phyloP scores from a whole-genome alignment of 1,284 basidiomycete genomes.

The Lentinula novae-zelandiae region DNA sequence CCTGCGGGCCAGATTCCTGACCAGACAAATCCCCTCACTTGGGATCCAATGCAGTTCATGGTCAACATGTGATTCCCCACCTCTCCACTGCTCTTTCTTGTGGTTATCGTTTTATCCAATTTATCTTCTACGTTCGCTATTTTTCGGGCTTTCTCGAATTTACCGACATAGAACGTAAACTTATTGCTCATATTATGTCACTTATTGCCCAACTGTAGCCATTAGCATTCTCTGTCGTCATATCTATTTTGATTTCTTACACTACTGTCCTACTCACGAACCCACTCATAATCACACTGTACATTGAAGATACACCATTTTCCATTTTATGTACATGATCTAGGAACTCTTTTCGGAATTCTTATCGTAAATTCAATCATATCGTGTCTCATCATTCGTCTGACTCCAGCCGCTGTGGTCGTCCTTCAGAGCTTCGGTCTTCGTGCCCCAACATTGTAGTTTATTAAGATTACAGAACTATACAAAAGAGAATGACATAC shows the following conservation, averaged over 20 bases:
- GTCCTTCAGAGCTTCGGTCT: no score
- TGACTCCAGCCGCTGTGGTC: no score
- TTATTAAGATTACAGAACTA: no score
- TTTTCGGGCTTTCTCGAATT: neutral
- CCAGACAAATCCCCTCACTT: neutral
- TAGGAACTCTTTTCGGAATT: no score
- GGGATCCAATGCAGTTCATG: neutral
- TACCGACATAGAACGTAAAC: neutral
- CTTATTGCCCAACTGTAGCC: neutral
- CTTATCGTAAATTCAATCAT: no score
- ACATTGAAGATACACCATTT: neutral
- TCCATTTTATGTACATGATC: no score
- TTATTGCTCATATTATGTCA: constrained; percentile 1
- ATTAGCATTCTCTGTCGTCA: neutral
- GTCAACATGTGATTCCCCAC: neutral
- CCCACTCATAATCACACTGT: neutral
- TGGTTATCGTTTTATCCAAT: neutral
- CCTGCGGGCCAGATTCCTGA: neutral
- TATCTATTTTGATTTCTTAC: neutral
- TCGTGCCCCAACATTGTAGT: no score
- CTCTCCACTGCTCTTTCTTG: neutral
- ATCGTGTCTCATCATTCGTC: no score
- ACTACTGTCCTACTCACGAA: neutral
- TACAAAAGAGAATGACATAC: no score
- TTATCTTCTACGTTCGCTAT: neutral